Evolutionary conservation across 2,329 filamentous ascomycete genomes (phyloP), one percentile per base, ranked within the genome.

Genomic region (Fusarium temperatum): DNA sequence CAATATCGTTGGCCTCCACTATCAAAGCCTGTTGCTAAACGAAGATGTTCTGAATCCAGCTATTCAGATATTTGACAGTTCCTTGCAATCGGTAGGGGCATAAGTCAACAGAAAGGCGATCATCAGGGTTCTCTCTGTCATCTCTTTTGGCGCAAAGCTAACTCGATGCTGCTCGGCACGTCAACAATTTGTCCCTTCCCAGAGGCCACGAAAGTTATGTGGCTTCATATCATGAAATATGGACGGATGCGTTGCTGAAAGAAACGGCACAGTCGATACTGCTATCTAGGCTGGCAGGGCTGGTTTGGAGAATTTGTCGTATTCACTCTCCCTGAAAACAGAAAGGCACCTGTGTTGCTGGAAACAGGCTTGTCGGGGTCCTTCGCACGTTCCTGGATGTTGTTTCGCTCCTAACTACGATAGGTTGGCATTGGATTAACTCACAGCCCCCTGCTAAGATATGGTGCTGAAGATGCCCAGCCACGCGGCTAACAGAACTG

Each of bases 171-270:
- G 41, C 50, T 32, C 11, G 45, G 35, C 24, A 45, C 13, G 38
- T 45, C 38, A 62, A 44, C 14, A 35, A 42, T 57, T 58, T 56
- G 65, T 45, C 30, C 51, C 41, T 54, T 56, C 22, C 53, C 35
- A 54, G 48, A 51, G 28, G 18, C 24, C 38, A 54, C 20, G 24
- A 22, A 55, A 56, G 47, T 48, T 56, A n/a, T 59, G 63, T 65
- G 63, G 62, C 60, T 68, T 70, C 55, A 69, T 45, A 44, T 68
- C 64, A 64, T 71, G 70, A 68, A 75, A 64, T 56, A 50, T 42
- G 54, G 53, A 50, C 53, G 50, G 62, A 61, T 58, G 57, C 50
- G 57, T 56, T 55, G 55, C 63, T 58, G 57, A 45, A 64, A 50
- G 20, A 38, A 63, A 55, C 41, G 36, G 22, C 42, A 59, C 36